Evolutionary conservation across 805 yeast species (phyloP).

Genomic region (Candida suzukii): DNA sequence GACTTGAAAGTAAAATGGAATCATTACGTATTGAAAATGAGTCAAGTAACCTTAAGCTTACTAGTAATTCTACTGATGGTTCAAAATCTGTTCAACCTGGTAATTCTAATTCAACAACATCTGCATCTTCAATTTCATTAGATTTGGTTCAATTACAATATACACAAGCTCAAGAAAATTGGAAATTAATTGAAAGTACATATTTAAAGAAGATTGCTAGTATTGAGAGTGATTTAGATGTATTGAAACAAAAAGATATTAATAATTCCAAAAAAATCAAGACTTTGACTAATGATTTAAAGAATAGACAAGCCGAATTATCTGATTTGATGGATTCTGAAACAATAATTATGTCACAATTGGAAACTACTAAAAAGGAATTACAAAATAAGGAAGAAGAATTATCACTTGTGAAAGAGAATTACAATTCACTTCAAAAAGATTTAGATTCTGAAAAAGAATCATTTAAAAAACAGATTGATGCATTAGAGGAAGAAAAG

Average conservation of each 20-base stretch:
- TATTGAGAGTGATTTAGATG: conserved; percentile 38
- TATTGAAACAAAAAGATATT: conserved; percentile 24
- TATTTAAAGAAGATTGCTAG: conserved; percentile 40
- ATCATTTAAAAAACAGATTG: conserved; percentile 16
- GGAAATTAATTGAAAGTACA: conserved; percentile 74
- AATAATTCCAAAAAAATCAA: conserved; percentile 20
- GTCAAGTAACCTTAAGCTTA: not conserved
- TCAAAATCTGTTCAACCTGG: no score
- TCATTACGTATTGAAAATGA: conserved; percentile 58
- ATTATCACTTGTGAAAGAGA: conserved; percentile 15
- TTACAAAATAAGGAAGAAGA: conserved; percentile 6
- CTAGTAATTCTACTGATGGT: not conserved
- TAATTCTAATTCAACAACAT: not conserved
- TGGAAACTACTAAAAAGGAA: conserved; percentile 9
- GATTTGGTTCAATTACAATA: conserved; percentile 62
- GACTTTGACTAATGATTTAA: conserved; percentile 29
- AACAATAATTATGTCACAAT: conserved; percentile 9
- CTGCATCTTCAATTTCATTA: conserved; percentile 8
- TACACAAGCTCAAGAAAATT: conserved; percentile 68
- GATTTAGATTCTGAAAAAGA: conserved; percentile 23
- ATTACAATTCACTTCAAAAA: conserved; percentile 21
- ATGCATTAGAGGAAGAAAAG: conserved; percentile 23
- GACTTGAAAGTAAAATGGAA: conserved; percentile 69
- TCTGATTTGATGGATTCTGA: conserved; percentile 19
- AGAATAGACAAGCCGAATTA: conserved; percentile 21